phyloP scores from a whole-genome alignment of 1,284 basidiomycete genomes.

The Vanrija pseudolonga region DNA sequence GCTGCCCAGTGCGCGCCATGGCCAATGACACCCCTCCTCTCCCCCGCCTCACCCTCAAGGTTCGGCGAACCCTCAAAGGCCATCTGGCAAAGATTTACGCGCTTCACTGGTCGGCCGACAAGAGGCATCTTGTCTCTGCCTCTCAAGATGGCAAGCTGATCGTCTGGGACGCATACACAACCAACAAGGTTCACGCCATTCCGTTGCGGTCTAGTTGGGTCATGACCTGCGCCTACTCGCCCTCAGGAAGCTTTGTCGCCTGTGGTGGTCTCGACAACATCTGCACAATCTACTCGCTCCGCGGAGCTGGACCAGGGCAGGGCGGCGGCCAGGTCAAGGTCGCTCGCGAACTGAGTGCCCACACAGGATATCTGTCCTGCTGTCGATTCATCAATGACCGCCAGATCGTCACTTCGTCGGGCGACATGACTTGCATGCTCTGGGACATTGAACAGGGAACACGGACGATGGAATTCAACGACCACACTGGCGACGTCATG shows the following conservation, averaged over 20 bases:
- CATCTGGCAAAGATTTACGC: constrained; percentile 99
- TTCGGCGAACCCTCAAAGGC: constrained; percentile 87
- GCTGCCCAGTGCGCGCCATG: constrained; percentile 79
- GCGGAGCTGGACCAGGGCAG: constrained; percentile 48
- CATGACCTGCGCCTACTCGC: constrained; percentile 99
- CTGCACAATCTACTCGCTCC: constrained; percentile 89
- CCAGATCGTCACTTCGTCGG: constrained; percentile 94
- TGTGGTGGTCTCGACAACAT: constrained; percentile 99
- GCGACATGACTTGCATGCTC: constrained; percentile 99
- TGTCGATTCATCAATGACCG: constrained; percentile 98
- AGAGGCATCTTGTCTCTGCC: constrained; percentile 94
- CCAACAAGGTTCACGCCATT: constrained; percentile 99
- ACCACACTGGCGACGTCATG: constrained; percentile 99
- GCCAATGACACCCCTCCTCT: constrained; percentile 91
- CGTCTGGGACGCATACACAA: constrained; percentile 99
- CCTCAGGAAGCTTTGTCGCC: constrained; percentile 93
- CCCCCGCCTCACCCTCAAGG: constrained; percentile 92
- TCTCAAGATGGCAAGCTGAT: constrained; percentile 99
- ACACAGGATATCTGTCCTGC: constrained; percentile 95
- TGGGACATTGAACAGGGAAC: constrained; percentile 99
- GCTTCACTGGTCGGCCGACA: constrained; percentile 98
- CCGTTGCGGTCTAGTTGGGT: constrained; percentile 97
- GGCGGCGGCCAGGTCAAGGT: constrained; percentile 53
- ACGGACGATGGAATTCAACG: constrained; percentile 92
- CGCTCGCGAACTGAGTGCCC: constrained; percentile 83